Evolutionary conservation across 1,284 basidiomycete genomes (phyloP), one percentile per base, ranked within the genome.

Genomic region (Austroboletus niveus): DNA sequence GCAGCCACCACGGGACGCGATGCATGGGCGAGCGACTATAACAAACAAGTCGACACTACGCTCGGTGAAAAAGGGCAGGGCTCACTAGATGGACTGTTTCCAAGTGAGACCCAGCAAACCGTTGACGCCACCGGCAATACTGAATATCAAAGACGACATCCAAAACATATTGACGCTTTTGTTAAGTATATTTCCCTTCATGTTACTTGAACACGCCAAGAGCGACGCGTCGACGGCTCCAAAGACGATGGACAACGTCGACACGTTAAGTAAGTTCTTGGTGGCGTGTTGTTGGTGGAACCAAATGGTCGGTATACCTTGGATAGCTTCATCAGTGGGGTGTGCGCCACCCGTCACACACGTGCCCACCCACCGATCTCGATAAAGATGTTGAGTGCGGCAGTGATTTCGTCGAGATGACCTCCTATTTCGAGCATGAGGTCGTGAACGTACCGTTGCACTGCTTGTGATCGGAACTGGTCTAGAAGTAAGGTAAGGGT

Each of bases 71-170:
- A n/a, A 20, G 22, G 10, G 6, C n/a, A 32, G 29, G 12, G 42
- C 61, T 48, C 62, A 82, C 82, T 81, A 84, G 66, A 78, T 78
- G 5, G 81, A 79, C 53, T 81, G 77, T 56, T 79, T 82, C 80
- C 80, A 82, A 2, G 78, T 77, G 24, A 84, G 62, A 24, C 78
- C 80, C 0, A 84, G 68, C 8, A 83, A 65, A 50, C 79, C 79
- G 52, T 84, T 84, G 34, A 85, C 76, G 2, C 81, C 79, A 15
- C 77, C 75, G 3, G 79, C 80, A 32, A 84, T 81, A 46, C 79
- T 82, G 61, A 85, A 78, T 2, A 85, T 71, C 48, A 84, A 60
- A 0, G 82, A 82, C 2, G 75, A 77, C 59, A 84, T 80, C 81
- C 81, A 84, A 56, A 84, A 79, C 2, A 71, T 71, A 58, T 83